These are phyloP conservation scores for Nemania bipapillata DNA, from an alignment of 2,329 filamentous ascomycete genomes.

Conservation along the genomic window DNA sequence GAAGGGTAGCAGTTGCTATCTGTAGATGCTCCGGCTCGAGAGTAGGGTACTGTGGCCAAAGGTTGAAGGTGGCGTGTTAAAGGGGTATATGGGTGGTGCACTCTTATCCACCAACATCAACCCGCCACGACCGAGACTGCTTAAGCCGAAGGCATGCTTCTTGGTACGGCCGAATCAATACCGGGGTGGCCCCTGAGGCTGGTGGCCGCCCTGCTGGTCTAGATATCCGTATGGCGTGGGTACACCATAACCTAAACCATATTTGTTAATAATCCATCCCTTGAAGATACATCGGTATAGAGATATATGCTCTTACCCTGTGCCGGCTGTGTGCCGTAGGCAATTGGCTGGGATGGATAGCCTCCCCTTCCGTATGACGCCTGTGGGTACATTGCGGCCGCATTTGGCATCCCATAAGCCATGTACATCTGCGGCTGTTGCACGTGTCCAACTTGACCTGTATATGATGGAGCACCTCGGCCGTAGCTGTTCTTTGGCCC, in stretches of 20 bases:
- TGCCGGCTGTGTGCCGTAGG: conserved; percentile 58
- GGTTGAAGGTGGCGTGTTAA: conserved; percentile 14
- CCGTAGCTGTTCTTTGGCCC: conserved; percentile 68
- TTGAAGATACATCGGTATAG: background rate
- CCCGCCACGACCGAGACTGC: background rate
- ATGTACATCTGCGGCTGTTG: conserved; percentile 52
- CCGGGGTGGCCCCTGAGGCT: conserved; percentile 55
- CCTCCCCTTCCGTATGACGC: conserved; percentile 58
- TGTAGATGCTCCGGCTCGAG: background rate
- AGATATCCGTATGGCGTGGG: conserved; percentile 58
- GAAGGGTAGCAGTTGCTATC: conserved; percentile 23
- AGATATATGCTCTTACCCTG: conserved; percentile 54
- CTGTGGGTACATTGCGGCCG: conserved; percentile 54
- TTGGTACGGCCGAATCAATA: no score
- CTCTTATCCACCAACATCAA: background rate
- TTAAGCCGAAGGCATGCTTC: background rate
- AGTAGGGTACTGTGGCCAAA: background rate
- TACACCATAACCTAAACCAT: conserved; percentile 45
- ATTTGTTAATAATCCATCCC: conserved; percentile 3
- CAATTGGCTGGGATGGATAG: conserved; percentile 51
- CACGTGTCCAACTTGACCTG: conserved; percentile 51
- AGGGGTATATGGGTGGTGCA: conserved; percentile 20
- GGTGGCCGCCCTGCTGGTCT: conserved; percentile 54
- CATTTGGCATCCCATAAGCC: conserved; percentile 53
- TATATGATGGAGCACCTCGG: conserved; percentile 50